phyloP scores from a whole-genome alignment of 2,329 filamentous ascomycete species.

The Paraconiothyrium sp. region DNA sequence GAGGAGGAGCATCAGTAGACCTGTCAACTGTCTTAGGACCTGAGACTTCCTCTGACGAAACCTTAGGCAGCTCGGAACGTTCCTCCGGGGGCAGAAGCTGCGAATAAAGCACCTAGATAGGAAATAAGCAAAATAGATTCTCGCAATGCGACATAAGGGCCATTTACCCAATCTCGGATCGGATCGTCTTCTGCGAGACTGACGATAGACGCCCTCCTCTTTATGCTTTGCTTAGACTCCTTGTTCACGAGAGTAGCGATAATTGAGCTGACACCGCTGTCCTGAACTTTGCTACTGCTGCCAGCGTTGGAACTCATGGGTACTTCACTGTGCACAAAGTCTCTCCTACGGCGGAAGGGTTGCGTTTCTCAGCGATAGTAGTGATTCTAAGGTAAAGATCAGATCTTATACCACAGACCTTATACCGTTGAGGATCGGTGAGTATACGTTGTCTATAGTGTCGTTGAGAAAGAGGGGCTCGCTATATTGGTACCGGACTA shows the following conservation, averaged over 20 bases:
- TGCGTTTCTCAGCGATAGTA: background rate
- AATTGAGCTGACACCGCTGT: background rate
- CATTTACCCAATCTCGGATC: conserved; percentile 2
- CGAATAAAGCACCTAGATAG: background rate
- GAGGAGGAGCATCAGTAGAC: background rate
- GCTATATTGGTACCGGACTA: background rate
- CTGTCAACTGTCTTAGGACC: background rate
- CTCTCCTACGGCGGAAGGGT: background rate
- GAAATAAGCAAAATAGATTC: background rate
- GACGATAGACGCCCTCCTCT: background rate
- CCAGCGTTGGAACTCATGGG: background rate
- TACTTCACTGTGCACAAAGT: background rate
- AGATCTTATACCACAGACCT: background rate
- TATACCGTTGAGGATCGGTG: background rate
- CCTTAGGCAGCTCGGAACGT: background rate
- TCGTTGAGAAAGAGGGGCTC: background rate
- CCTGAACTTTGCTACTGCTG: background rate
- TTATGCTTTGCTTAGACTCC: background rate
- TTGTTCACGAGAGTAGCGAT: background rate
- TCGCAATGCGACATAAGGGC: background rate
- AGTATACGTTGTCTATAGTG: background rate
- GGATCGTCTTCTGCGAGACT: background rate
- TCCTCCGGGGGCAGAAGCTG: background rate
- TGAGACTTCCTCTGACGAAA: background rate
- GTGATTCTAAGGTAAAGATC: background rate